Conservation (phyloP, 495 filamentous ascomycete genomes). For the Trichoderma gamsii region DNA sequence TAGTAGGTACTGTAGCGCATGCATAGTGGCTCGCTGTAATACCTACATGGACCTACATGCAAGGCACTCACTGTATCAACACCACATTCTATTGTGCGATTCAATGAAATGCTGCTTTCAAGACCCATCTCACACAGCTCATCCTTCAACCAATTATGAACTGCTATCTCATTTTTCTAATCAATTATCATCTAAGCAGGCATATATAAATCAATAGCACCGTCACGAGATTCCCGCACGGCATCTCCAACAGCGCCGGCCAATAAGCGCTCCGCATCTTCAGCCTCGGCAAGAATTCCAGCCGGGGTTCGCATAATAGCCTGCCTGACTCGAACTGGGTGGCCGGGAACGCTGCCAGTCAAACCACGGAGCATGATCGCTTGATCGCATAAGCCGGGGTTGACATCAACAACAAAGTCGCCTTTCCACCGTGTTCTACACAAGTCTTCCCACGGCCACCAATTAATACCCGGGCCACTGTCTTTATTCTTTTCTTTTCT, state of each 20-base stretch:
- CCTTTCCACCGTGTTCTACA: slow-evolving; percentile 9
- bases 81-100: no score
- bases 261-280: neutral
- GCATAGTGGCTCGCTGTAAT: neutral
- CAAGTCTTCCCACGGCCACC: neutral
- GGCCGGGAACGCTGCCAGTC: neutral
- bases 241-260: neutral
- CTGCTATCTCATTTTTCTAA: no score
- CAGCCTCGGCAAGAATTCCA: slow-evolving; percentile 2
- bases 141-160: neutral
- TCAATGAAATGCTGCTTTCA: neutral
- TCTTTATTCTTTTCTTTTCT: neutral
- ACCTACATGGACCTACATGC: no score
- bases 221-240: neutral
- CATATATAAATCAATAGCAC: neutral
- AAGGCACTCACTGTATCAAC: no score
- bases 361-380: neutral
- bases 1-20: neutral
- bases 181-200: neutral
- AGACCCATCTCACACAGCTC: neutral
- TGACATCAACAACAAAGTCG: slow-evolving; percentile 16
- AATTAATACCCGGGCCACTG: neutral
- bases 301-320: slow-evolving; percentile 4
- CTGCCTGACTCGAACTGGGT: neutral
- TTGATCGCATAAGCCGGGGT: slow-evolving; percentile 1